phyloP scores from a whole-genome alignment of 2,329 filamentous ascomycete genomes.

The Fusarium penzigii region DNA sequence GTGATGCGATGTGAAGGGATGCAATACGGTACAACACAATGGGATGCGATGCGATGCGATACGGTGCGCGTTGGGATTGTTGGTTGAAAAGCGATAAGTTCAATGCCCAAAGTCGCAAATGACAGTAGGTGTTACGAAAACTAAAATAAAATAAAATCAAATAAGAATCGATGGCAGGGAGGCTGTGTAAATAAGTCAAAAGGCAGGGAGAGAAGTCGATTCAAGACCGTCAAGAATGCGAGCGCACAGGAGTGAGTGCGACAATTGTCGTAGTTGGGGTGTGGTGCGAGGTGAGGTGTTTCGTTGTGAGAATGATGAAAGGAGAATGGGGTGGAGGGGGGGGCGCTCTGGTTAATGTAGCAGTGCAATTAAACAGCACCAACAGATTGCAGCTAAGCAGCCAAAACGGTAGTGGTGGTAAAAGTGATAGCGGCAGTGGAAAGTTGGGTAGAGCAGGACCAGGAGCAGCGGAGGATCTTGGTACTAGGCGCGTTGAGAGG shows the following conservation, averaged over 20 bases:
- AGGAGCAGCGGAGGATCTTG: neutral
- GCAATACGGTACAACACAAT: neutral
- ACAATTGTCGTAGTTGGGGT: conserved; percentile 24
- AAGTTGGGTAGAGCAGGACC: conserved; percentile 12
- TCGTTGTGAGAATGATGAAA: conserved; percentile 11
- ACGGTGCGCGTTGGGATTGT: neutral
- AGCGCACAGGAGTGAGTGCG: conserved; percentile 7
- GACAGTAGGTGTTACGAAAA: neutral
- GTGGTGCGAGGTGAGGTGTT: conserved; percentile 28
- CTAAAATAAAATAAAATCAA: neutral
- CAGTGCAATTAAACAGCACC: conserved; percentile 13
- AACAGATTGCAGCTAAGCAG: neutral
- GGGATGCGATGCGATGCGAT: neutral
- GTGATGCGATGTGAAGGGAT: neutral
- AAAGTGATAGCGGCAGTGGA: conserved; percentile 18
- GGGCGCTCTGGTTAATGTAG: conserved; percentile 27
- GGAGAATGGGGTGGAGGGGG: conserved; percentile 12
- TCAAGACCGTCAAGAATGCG: conserved; percentile 18
- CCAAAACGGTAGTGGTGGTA: neutral
- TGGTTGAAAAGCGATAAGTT: neutral
- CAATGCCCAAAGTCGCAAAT: neutral
- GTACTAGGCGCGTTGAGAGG: neutral
- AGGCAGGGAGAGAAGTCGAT: conserved; percentile 9
- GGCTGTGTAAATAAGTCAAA: conserved; percentile 1
- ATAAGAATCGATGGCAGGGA: neutral